phyloP scores from a whole-genome alignment of 2,329 filamentous ascomycete species.

The Pseudogymnoascus sp. region DNA sequence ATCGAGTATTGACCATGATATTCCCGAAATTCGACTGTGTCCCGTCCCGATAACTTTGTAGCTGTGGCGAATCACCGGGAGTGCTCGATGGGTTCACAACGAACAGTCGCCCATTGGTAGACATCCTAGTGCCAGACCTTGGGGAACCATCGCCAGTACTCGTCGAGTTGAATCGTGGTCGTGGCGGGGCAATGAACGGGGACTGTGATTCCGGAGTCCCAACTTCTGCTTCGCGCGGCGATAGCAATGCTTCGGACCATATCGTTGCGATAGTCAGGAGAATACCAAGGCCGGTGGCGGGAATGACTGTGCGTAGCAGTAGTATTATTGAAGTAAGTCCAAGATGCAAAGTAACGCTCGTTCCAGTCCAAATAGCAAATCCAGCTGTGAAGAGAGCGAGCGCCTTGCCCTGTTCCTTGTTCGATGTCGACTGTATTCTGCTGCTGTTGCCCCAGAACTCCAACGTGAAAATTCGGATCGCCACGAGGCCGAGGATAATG shows the following conservation, averaged over 20 bases:
- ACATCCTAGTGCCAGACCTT: constrained; percentile 17
- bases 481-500: constrained; percentile 23
- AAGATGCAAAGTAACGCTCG: constrained; percentile 27
- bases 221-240: constrained; percentile 16
- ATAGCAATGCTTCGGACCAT: constrained; percentile 21
- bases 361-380: constrained; percentile 24
- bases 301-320: constrained; percentile 25
- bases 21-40: background rate
- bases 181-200: constrained; percentile 22
- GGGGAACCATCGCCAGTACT: constrained; percentile 22
- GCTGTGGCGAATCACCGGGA: constrained; percentile 18
- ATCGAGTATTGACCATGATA: constrained; percentile 2
- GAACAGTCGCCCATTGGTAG: constrained; percentile 22
- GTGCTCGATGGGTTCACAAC: constrained; percentile 26
- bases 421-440: constrained; percentile 12
- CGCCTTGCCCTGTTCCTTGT: constrained; percentile 20
- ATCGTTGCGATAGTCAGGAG: constrained; percentile 23
- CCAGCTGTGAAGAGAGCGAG: constrained; percentile 21
- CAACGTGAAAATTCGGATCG: constrained; percentile 19
- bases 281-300: constrained; percentile 24
- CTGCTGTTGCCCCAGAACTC: constrained; percentile 18
- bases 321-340: constrained; percentile 22
- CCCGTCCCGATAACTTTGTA: background rate
- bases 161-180: constrained; percentile 20
- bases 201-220: constrained; percentile 25